Conservation (phyloP, 805 yeast genomes). For the Candida jianshihensis region DNA sequence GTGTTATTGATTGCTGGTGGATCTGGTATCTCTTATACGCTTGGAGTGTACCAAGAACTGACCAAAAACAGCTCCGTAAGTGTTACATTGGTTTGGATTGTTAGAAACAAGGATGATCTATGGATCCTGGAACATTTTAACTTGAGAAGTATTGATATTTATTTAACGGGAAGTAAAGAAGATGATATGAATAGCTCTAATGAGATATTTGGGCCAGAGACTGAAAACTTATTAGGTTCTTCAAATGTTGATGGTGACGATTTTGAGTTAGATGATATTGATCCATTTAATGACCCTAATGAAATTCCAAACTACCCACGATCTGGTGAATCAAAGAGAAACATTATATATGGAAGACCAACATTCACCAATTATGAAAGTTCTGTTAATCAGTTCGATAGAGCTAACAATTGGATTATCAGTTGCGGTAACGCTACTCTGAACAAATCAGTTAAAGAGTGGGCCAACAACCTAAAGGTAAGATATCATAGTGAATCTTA, state of each 20-base stretch:
- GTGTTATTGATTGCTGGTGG: constrained; percentile 62
- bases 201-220: constrained; percentile 7
- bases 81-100: constrained; percentile 48
- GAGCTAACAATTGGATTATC: constrained; percentile 41
- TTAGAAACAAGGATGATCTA: constrained; percentile 38
- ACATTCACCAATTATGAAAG: constrained; percentile 20
- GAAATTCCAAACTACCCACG: neutral
- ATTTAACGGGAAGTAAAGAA: constrained; percentile 25
- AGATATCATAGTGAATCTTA: constrained; percentile 40
- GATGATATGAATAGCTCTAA: constrained; percentile 3
- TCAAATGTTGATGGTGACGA: constrained; percentile 15
- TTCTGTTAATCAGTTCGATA: constrained; percentile 23
- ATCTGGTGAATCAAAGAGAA: constrained; percentile 1
- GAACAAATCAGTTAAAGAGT: constrained; percentile 30
- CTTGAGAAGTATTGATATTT: constrained; percentile 30
- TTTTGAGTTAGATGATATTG: constrained; percentile 17
- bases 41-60: constrained; percentile 43
- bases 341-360: constrained; percentile 35
- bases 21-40: constrained; percentile 60
- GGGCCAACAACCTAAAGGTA: constrained; percentile 32
- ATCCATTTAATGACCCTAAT: constrained; percentile 16
- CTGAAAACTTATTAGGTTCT: constrained; percentile 14
- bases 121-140: constrained; percentile 36
- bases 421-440: constrained; percentile 53
- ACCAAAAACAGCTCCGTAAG: constrained; percentile 19